Evolutionary conservation across 2,329 filamentous ascomycete genomes (phyloP).

Genomic region (Metarhizium rileyi): DNA sequence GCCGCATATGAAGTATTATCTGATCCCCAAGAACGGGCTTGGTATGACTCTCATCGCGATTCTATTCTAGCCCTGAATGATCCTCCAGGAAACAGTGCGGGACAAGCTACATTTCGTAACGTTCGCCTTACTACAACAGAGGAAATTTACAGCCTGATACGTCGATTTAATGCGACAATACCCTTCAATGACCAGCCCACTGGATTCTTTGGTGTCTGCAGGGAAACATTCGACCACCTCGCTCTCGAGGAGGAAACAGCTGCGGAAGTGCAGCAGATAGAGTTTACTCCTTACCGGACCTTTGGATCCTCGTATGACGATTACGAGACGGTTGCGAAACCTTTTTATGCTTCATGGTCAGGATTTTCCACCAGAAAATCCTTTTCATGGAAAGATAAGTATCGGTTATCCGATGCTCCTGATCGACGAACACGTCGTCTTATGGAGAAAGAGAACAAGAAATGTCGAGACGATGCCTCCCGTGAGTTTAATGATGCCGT

Average conservation of each 20-base stretch:
- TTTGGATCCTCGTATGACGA: constrained; percentile 71
- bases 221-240: constrained; percentile 69
- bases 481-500: constrained; percentile 92
- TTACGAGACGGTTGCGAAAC: constrained; percentile 66
- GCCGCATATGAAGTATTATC: constrained; percentile 93
- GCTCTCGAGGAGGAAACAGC: constrained; percentile 71
- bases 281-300: constrained; percentile 60
- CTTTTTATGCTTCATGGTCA: constrained; percentile 75
- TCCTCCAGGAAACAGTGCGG: constrained; percentile 30
- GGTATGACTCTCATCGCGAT: constrained; percentile 93
- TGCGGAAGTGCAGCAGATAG: constrained; percentile 55
- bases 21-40: constrained; percentile 88
- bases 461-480: constrained; percentile 68
- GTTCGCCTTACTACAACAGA: constrained; percentile 69
- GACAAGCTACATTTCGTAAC: constrained; percentile 54
- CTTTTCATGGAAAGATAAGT: constrained; percentile 84
- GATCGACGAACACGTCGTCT: constrained; percentile 72
- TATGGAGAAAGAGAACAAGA: constrained; percentile 95
- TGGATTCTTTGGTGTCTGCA: constrained; percentile 77
- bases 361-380: constrained; percentile 76
- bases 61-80: constrained; percentile 66
- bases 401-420: constrained; percentile 74
- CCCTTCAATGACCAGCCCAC: constrained; percentile 70
- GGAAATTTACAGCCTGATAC: constrained; percentile 68
- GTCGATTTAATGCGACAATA: constrained; percentile 68